Base-by-base conservation (phyloP, 768 basidiomycete species). In the Russula vinacea region DNA sequence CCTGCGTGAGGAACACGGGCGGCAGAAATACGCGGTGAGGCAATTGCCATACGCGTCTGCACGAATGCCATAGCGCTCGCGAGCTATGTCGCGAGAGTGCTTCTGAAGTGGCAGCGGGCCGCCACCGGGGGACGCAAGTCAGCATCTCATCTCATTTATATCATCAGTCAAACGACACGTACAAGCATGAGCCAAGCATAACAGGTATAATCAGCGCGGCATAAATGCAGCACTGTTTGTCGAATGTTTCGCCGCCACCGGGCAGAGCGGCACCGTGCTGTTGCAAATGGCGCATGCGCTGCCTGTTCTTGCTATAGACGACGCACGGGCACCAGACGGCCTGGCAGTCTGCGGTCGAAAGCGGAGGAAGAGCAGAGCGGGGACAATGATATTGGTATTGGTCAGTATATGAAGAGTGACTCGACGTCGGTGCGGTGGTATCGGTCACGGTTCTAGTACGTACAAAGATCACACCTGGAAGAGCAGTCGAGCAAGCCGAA, bases 301-400 rank as follows among this genome's bases (percentile, higher is more conserved):
- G 71, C 68, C 76, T 79, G 69, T 75, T 76, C 66, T 77, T 71
- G 40, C 72, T 68, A 67, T 79, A 79, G 52, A 74, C 68, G 56
- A 80, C 66, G 66, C 79, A 81, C 1, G 80, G 79, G 71, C 74
- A 78, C 68, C 70, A 81, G 50, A 69, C 74, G 2, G 79, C 66
- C 17, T 76, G 61, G 50, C 75, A 62, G 66, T 73, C 80, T 80
- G n/a, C 29, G 14, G 10, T 22, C 29, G 29, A 29, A 29, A 29
- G 29, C 29, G 29, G 55, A 26, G 29, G 29, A 29, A 19, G 0
- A 2, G n/a, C n/a, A 14, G 9, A n/a, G n/a, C n/a, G 9, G 29
- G 29, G 29, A 5, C 29, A 29, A 29, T 2, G 29, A 5, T 29
- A n/a, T 29, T 29, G 29, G 29, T 29, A 29, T 29, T 5, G 5